phyloP scores from a whole-genome alignment of 169 alveolate genomes.

The Eimeria mitis region DNA sequence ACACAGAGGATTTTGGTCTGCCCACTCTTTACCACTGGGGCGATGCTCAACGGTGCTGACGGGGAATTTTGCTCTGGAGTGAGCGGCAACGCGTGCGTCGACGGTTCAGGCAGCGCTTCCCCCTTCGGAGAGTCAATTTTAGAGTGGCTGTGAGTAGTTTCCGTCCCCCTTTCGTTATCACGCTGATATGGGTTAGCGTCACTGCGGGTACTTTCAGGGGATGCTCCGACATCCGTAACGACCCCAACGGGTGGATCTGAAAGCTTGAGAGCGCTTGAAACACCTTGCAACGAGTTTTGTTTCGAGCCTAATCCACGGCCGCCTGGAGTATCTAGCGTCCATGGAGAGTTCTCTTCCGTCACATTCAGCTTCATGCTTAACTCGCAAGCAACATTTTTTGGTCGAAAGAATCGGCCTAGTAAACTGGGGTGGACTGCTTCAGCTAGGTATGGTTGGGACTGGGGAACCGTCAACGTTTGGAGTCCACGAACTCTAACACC shows the following conservation, averaged over 20 bases:
- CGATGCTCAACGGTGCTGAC: neutral
- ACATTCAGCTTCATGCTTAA: neutral
- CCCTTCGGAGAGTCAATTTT: neutral
- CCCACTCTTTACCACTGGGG: neutral
- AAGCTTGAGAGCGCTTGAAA: neutral
- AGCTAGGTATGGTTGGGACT: slow-evolving; percentile 42
- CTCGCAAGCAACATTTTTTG: neutral
- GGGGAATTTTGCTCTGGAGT: neutral
- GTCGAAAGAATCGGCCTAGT: slow-evolving; percentile 25
- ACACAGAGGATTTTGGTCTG: slow-evolving; percentile 9
- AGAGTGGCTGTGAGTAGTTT: neutral
- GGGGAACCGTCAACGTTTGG: slow-evolving; percentile 33
- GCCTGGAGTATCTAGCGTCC: neutral
- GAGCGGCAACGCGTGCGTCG: neutral
- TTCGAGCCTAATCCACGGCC: neutral
- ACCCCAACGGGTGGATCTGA: slow-evolving; percentile 4
- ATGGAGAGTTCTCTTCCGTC: neutral
- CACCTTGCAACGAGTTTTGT: neutral
- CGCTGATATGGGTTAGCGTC: neutral
- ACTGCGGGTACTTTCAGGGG: neutral
- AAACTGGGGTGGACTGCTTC: slow-evolving; percentile 7
- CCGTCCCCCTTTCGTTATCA: neutral
- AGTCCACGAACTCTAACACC: slow-evolving; percentile 20
- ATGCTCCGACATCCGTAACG: neutral
- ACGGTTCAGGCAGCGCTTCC: neutral